Evolutionary conservation across 257 asterid genomes (phyloP).

Genomic region (Forsythia suspensa): DNA sequence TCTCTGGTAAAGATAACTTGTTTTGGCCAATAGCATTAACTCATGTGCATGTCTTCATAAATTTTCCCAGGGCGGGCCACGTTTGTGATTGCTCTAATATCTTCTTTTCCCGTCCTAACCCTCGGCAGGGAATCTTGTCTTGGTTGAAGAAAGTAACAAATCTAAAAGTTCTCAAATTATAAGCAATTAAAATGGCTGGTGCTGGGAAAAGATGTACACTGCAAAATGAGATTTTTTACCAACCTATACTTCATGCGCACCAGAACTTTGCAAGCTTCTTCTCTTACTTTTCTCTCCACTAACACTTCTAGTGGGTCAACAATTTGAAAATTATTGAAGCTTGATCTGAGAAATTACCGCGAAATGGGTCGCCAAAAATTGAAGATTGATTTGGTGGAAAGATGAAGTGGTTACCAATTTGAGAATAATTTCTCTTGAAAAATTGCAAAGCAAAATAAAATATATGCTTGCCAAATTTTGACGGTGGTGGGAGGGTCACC

Average conservation of each 20-base stretch:
- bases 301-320: constrained; percentile 26
- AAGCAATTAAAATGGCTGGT: constrained; percentile 11
- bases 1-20: neutral
- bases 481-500: too few relatives aligned
- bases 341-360: too few relatives aligned
- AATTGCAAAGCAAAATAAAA: too few relatives aligned
- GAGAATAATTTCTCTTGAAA: too few relatives aligned
- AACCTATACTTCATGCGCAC: constrained; percentile 69
- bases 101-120: constrained; percentile 76
- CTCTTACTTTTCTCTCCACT: constrained; percentile 58
- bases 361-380: too few relatives aligned
- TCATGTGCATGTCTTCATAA: neutral
- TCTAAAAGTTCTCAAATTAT: constrained; percentile 32
- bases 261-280: constrained; percentile 60
- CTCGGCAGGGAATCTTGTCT: constrained; percentile 60
- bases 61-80: constrained; percentile 62
- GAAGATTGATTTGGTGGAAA: too few relatives aligned
- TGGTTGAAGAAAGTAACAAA: constrained; percentile 56
- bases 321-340: too few relatives aligned
- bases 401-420: too few relatives aligned
- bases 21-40: neutral
- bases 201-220: neutral
- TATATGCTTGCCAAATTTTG: too few relatives aligned
- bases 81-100: constrained; percentile 52
- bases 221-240: neutral